Conservation (phyloP, 2,329 filamentous ascomycete genomes). For the Clonostachys sp. region DNA sequence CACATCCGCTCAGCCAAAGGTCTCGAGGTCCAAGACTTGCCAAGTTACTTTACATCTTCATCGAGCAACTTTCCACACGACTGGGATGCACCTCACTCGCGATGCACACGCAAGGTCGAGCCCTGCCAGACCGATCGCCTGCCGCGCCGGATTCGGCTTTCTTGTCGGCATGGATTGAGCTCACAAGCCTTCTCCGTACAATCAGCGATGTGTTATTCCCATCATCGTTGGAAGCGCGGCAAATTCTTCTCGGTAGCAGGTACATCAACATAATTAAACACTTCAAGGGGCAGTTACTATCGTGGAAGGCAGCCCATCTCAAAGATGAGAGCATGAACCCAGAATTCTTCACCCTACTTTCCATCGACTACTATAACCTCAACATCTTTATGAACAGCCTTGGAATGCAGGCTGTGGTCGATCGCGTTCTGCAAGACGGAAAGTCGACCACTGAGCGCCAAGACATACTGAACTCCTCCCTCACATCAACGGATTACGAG, state of each 20-base stretch:
- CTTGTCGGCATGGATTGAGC: neutral
- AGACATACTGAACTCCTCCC: slow-evolving; percentile 6
- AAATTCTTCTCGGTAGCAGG: neutral
- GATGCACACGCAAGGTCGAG: no score
- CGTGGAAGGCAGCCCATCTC: slow-evolving; percentile 3
- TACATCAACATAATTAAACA: neutral
- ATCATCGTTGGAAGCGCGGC: no score
- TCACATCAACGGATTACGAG: slow-evolving; percentile 42
- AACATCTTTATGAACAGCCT: slow-evolving; percentile 38
- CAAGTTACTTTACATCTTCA: neutral
- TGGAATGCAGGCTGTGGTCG: slow-evolving; percentile 52
- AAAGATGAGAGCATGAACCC: slow-evolving; percentile 3
- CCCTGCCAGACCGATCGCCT: no score
- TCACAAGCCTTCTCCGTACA: neutral
- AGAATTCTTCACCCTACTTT: slow-evolving; percentile 26
- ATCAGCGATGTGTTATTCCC: neutral
- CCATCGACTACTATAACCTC: slow-evolving; percentile 44
- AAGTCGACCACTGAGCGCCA: no score
- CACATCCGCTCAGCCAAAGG: no score
- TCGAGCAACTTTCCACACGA: slow-evolving; percentile 1
- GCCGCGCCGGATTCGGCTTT: no score
- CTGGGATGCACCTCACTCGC: neutral
- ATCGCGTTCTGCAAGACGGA: slow-evolving; percentile 10
- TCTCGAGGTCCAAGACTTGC: neutral
- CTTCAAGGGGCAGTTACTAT: neutral